These are phyloP conservation scores for Hanseniaspora valbyensis DNA, from an alignment of 805 yeast species.

Conservation along the genomic window DNA sequence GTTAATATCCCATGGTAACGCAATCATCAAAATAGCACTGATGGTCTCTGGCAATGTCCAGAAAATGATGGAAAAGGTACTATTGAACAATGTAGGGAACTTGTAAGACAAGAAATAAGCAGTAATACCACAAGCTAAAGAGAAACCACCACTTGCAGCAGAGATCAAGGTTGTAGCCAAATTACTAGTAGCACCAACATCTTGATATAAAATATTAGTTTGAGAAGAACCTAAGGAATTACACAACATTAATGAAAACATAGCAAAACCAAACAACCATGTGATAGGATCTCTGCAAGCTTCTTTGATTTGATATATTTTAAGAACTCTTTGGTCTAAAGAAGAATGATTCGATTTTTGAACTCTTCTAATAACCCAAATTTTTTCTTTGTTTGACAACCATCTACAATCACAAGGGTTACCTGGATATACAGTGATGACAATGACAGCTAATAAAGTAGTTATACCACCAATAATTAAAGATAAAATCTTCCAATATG, in stretches of 20 bases:
- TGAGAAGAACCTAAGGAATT: slow-evolving; percentile 42
- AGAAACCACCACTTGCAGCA: slow-evolving; percentile 44
- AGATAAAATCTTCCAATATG: slow-evolving; percentile 45
- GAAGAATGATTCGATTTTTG: slow-evolving; percentile 33
- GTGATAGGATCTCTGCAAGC: slow-evolving; percentile 39
- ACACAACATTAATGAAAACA: slow-evolving; percentile 38
- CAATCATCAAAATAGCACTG: slow-evolving; percentile 36
- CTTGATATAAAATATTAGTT: slow-evolving; percentile 38
- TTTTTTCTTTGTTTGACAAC: slow-evolving; percentile 39
- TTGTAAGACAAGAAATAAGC: slow-evolving; percentile 34
- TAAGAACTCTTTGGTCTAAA: slow-evolving; percentile 38
- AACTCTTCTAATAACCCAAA: slow-evolving; percentile 39
- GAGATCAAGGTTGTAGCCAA: slow-evolving; percentile 42
- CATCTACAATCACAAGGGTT: slow-evolving; percentile 45
- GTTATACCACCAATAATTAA: slow-evolving; percentile 49
- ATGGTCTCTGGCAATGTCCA: slow-evolving; percentile 37
- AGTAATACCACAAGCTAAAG: slow-evolving; percentile 33
- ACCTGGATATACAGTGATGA: slow-evolving; percentile 40
- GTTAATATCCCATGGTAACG: slow-evolving; percentile 36
- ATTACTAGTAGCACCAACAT: slow-evolving; percentile 34
- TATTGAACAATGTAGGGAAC: slow-evolving; percentile 17
- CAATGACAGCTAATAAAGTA: slow-evolving; percentile 29
- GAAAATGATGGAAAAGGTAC: slow-evolving; percentile 27
- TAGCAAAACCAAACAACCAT: slow-evolving; percentile 33
- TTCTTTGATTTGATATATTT: slow-evolving; percentile 40